Evolutionary conservation across 441 rosid genomes (phyloP).

Genomic region (Adansonia gregorii): DNA sequence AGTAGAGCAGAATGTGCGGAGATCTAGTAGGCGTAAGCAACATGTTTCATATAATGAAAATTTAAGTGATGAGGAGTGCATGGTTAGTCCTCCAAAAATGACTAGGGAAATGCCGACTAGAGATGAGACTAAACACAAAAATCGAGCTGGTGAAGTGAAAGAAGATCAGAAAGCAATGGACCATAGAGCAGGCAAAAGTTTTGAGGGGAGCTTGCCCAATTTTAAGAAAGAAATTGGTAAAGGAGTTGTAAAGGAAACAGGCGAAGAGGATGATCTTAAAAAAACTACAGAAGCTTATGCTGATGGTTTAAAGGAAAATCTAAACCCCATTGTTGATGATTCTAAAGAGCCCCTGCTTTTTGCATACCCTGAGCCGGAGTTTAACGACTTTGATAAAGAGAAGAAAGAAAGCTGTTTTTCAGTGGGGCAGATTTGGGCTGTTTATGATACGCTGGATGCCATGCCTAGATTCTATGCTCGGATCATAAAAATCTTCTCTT

Average conservation of each 20-base stretch:
- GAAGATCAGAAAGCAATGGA: conserved; percentile 34
- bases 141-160: conserved; percentile 39
- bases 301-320: conserved; percentile 16
- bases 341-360: conserved; percentile 39
- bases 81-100: conserved; percentile 40
- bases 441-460: conserved; percentile 53
- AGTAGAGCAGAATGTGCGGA: conserved; percentile 51
- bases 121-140: conserved; percentile 37
- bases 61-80: conserved; percentile 68
- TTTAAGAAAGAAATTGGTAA: conserved; percentile 34
- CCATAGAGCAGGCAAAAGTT: conserved; percentile 28
- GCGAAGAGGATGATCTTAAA: conserved; percentile 31
- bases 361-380: conserved; percentile 60
- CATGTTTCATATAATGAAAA: conserved; percentile 79
- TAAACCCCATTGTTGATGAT: conserved; percentile 32
- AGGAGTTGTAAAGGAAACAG: conserved; percentile 34
- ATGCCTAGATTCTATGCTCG: conserved; percentile 79
- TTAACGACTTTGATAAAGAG: conserved; percentile 53
- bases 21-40: conserved; percentile 79
- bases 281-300: conserved; percentile 26
- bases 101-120: conserved; percentile 33
- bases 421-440: conserved; percentile 65
- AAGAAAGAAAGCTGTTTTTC: conserved; percentile 46
- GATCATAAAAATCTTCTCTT: conserved; percentile 44
- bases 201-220: conserved; percentile 33